These are phyloP conservation scores for Niveomyces coronatus DNA, from an alignment of 2,329 filamentous ascomycete species.

Conservation along the genomic window DNA sequence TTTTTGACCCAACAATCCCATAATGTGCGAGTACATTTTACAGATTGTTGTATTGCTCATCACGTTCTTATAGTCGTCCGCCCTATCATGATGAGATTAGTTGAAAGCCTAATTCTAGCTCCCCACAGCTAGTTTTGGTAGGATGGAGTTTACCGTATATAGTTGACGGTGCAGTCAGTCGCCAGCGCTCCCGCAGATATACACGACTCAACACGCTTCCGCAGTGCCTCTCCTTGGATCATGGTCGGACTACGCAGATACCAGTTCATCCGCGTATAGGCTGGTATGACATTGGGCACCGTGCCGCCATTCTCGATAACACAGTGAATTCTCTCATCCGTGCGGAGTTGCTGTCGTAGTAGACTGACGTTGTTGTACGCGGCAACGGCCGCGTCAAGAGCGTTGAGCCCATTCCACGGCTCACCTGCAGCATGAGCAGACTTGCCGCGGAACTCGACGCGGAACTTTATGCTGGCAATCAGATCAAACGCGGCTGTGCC, in stretches of 20 bases:
- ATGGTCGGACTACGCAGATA: constrained; percentile 23
- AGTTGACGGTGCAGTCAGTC: constrained; percentile 24
- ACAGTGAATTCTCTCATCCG: constrained; percentile 26
- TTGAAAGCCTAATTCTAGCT: too few relatives aligned
- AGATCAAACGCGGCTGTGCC: constrained; percentile 20
- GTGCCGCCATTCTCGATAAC: constrained; percentile 27
- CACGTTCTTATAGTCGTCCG: constrained; percentile 4
- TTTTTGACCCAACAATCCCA: constrained; percentile 25
- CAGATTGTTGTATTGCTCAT: constrained; percentile 30
- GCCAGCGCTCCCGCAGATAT: constrained; percentile 19
- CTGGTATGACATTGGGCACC: constrained; percentile 27
- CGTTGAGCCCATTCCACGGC: constrained; percentile 28
- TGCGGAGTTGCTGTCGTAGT: constrained; percentile 27
- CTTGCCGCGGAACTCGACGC: constrained; percentile 23
- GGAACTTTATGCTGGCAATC: constrained; percentile 22
- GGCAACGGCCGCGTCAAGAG: constrained; percentile 26
- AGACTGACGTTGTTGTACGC: constrained; percentile 26
- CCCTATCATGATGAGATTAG: background rate
- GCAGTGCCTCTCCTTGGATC: constrained; percentile 15
- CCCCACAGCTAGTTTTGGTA: background rate
- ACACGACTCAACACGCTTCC: constrained; percentile 20
- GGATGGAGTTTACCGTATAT: constrained; percentile 21
- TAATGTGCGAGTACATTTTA: constrained; percentile 27
- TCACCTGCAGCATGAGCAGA: constrained; percentile 25
- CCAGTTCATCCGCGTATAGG: constrained; percentile 24